phyloP scores from a whole-genome alignment of 257 asterid species.

The Prunella vulgaris region DNA sequence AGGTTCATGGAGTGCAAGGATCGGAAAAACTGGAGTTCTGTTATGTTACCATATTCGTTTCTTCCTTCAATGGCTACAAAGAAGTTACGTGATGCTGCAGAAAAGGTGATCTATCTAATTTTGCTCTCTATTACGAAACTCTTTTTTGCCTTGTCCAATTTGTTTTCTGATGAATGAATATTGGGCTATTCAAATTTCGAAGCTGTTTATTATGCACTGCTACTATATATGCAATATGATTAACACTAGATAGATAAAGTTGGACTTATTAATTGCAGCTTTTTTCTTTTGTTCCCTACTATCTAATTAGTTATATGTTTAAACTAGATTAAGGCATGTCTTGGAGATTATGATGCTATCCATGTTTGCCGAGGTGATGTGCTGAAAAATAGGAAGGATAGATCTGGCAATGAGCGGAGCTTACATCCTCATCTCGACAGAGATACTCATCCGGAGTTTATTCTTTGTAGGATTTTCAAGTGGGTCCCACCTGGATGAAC shows the following conservation, averaged over 20 bases:
- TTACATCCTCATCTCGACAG: conserved; percentile 89
- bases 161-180: background rate
- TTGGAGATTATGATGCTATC: conserved; percentile 92
- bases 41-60: conserved; percentile 74
- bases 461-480: conserved; percentile 78
- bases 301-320: background rate
- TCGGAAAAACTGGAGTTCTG: conserved; percentile 65
- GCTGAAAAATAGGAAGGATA: conserved; percentile 82
- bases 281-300: background rate
- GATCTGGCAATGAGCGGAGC: conserved; percentile 72
- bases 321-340: conserved; percentile 63
- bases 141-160: background rate
- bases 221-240: background rate
- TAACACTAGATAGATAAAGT: background rate
- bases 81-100: conserved; percentile 74
- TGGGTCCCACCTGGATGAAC: conserved; percentile 88
- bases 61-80: conserved; percentile 88
- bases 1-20: conserved; percentile 99
- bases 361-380: conserved; percentile 97
- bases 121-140: background rate
- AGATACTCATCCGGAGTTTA: conserved; percentile 87
- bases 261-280: background rate
- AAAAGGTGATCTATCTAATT: conserved; percentile 46
- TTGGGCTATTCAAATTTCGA: background rate
- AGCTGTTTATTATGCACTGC: background rate